Base-by-base conservation (phyloP, 75 land plant genomes). In the Chamaecyparis obtusa region DNA sequence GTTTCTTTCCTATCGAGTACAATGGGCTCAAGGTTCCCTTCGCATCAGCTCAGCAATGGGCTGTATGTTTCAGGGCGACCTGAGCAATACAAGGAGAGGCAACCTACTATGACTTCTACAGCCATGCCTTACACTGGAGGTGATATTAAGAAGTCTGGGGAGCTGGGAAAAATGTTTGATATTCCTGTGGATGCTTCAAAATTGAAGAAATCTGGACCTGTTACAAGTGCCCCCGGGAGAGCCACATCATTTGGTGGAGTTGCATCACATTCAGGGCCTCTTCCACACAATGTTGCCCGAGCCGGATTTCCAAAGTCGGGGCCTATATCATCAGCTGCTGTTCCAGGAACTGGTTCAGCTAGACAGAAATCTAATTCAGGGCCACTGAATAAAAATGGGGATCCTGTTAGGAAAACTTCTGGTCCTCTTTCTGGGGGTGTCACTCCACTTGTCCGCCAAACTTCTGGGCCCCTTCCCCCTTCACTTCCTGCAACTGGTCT, bases 101-200 rank as follows among this genome's bases (percentile, higher is more conserved):
- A 71, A 35, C 85, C 81, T 54, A 91, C 93, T 32, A 92, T 92
- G 85, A 89, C 80, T 27, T 92, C 93, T 48, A 88, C 93, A 43
- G 93, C 88, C 80, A 92, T 91, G 90, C 93, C 93, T 35, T 92
- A 92, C 91, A 92, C 93, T 60, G 93, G 93, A 43, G 93, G 93
- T 14, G 93, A 92, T 69, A 83, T 92, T 37, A 92, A 91, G 91
- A 92, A 87, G 57, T 91, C 93, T 2, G 93, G 93, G 6, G 93
- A 92, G 89, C 93, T 92, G 49, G 93, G 93, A 9, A 92, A 91
- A 83, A 92, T 92, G 93, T 86, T 91, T 35, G 92, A 91, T 77
- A 91, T 92, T n/a, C 88, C 90, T 4, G 89, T 92, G 64, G 92
- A 91, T 43, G n/a, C 64, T 36, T 57, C 86, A 9, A 91, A 85